Conservation (phyloP, 2,329 filamentous ascomycete species). For the Colletotrichum lini region DNA sequence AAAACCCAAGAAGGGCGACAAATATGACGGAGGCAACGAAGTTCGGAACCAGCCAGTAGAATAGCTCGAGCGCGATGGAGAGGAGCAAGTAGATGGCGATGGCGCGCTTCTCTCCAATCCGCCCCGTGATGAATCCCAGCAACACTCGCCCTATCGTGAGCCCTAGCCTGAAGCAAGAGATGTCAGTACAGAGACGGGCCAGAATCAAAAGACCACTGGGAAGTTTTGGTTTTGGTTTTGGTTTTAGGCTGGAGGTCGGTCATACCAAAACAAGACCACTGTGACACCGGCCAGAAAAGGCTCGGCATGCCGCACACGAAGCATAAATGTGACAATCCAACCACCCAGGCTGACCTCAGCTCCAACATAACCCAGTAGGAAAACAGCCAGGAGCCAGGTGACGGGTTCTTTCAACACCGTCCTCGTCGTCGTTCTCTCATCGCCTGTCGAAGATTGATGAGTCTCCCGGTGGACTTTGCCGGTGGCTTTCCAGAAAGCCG, state of each 20-base stretch:
- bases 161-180: constrained; percentile 63
- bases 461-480: constrained; percentile 68
- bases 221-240: too few relatives aligned
- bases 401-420: constrained; percentile 65
- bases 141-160: constrained; percentile 81
- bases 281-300: constrained; percentile 82
- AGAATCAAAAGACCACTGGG: too few relatives aligned
- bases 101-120: constrained; percentile 79
- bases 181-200: not conserved
- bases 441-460: constrained; percentile 50
- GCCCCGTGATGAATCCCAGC: constrained; percentile 82
- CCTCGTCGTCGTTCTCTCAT: constrained; percentile 60
- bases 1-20: constrained; percentile 82
- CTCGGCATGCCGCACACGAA: constrained; percentile 78
- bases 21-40: constrained; percentile 82
- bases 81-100: constrained; percentile 75
- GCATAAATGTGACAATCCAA: constrained; percentile 91
- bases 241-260: not conserved
- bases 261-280: constrained; percentile 82
- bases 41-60: constrained; percentile 86
- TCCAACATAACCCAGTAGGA: constrained; percentile 85
- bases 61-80: constrained; percentile 75
- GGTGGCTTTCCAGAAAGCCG: constrained; percentile 76
- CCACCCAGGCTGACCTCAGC: constrained; percentile 81
- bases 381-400: constrained; percentile 81